Conservation (phyloP, 768 basidiomycete genomes). For the Phanerochaete sordida region DNA sequence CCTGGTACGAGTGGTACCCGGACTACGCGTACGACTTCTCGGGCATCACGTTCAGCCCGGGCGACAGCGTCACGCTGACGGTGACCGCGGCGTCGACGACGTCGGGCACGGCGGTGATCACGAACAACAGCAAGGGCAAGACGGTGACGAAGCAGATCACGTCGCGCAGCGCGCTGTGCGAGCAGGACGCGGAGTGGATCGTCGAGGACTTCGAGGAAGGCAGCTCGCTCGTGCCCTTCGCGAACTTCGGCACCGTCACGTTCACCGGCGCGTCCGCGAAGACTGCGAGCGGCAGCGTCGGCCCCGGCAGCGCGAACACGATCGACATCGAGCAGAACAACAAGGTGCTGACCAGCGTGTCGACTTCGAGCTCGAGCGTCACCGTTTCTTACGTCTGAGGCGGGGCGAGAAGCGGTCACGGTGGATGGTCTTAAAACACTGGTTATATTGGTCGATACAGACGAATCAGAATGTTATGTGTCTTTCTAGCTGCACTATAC, state of each 20-base stretch:
- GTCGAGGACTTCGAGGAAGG: slow-evolving; percentile 8
- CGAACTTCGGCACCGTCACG: slow-evolving; percentile 35
- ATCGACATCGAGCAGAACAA: slow-evolving; percentile 35
- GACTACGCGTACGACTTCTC: slow-evolving; percentile 31
- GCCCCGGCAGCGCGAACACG: slow-evolving; percentile 28
- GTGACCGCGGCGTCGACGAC: slow-evolving; percentile 26
- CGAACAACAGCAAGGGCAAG: slow-evolving; percentile 23
- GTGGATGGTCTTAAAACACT: too few species aligned
- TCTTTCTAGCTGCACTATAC: too few species aligned
- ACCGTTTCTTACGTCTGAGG: slow-evolving; percentile 24
- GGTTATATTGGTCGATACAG: too few species aligned
- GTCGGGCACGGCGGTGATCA: slow-evolving; percentile 14
- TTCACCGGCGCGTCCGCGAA: slow-evolving; percentile 32
- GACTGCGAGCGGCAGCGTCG: slow-evolving; percentile 21
- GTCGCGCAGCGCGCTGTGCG: slow-evolving; percentile 27
- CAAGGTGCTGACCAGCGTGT: slow-evolving; percentile 27
- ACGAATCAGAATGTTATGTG: too few species aligned
- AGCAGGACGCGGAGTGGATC: slow-evolving; percentile 22
- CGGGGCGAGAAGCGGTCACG: too few species aligned
- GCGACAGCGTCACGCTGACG: slow-evolving; percentile 27
- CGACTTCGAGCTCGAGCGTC: slow-evolving; percentile 19
- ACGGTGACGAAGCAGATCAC: slow-evolving; percentile 28
- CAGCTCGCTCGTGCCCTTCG: slow-evolving; percentile 30
- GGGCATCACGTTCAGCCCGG: slow-evolving; percentile 26
- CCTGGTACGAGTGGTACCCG: slow-evolving; percentile 34